A percentile compares a stretch with the other conserved stretches of the same genome.
Conservation (phyloP, 2,329 filamentous ascomycete species). For the Periconia sp. region DNA sequence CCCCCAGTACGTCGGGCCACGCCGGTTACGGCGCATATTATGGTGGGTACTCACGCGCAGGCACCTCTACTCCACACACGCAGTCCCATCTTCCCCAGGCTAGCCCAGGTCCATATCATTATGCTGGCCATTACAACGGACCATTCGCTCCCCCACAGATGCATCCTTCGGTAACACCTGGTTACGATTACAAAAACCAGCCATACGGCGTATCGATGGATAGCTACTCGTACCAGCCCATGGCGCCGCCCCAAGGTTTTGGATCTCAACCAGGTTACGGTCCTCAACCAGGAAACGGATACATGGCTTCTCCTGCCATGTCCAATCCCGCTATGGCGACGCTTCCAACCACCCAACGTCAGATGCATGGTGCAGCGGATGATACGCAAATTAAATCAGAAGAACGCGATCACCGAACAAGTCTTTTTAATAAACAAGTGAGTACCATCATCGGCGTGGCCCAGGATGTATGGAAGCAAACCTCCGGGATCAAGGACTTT, state of each 20-base stretch:
- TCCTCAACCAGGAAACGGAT: conserved; percentile 24
- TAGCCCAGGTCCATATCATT: conserved; percentile 41
- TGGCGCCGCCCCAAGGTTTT: conserved; percentile 21
- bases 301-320: conserved; percentile 36
- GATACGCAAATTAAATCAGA: conserved; percentile 19
- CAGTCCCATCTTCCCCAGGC: conserved; percentile 37
- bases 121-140: conserved; percentile 36
- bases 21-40: conserved; percentile 33
- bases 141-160: conserved; percentile 41
- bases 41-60: conserved; percentile 41
- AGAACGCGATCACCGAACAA: conserved; percentile 33
- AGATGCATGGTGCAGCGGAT: conserved; percentile 16
- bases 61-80: conserved; percentile 40
- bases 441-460: conserved; percentile 52
- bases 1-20: conserved; percentile 19
- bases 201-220: conserved; percentile 32
- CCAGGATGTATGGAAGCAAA: conserved; percentile 64
- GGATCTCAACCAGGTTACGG: conserved; percentile 22
- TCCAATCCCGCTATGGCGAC: conserved; percentile 30
- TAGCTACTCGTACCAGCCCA: conserved; percentile 31
- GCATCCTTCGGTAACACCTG: conserved; percentile 19
- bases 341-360: conserved; percentile 22
- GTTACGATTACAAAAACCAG: conserved; percentile 31
- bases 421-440: conserved; percentile 43
- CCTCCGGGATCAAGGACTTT: conserved; percentile 62